A percentile compares a stretch with the other conserved stretches of the same genome.
phyloP scores from a whole-genome alignment of 2,329 filamentous ascomycete genomes.

The Arthrobotrys pseudoclavata region DNA sequence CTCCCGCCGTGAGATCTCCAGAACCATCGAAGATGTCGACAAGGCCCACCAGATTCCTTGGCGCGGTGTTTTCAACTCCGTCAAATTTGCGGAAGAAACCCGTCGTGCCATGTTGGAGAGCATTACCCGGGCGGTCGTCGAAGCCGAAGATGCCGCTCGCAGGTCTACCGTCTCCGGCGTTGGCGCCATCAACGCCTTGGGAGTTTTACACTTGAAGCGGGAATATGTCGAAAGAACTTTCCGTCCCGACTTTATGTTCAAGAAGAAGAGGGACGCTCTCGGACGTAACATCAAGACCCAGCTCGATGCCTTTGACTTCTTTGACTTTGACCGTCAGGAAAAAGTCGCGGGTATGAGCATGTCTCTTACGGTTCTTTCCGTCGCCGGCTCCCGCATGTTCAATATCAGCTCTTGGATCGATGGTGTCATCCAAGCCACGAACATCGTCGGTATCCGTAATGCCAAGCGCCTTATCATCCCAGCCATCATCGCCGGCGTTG shows the following conservation, averaged over 20 bases:
- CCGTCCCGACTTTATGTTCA: conserved; percentile 94
- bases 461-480: conserved; percentile 84
- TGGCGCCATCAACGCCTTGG: conserved; percentile 87
- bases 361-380: conserved; percentile 90
- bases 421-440: conserved; percentile 83
- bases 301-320: conserved; percentile 91
- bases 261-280: conserved; percentile 81
- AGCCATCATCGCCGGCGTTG: conserved; percentile 83
- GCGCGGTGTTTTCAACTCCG: conserved; percentile 84
- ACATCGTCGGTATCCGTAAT: conserved; percentile 83
- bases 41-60: conserved; percentile 86
- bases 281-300: conserved; percentile 88
- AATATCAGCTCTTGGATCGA: conserved; percentile 91
- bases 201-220: conserved; percentile 87
- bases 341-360: conserved; percentile 95
- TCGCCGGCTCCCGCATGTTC: conserved; percentile 83
- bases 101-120: conserved; percentile 92
- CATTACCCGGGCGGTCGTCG: conserved; percentile 81
- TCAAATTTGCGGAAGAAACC: conserved; percentile 92
- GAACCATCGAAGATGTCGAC: conserved; percentile 82
- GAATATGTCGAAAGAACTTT: conserved; percentile 89
- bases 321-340: conserved; percentile 93
- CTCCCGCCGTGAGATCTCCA: conserved; percentile 80
- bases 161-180: conserved; percentile 83
- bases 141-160: conserved; percentile 89